phyloP scores from a whole-genome alignment of 2,329 filamentous ascomycete genomes.

The Sphaerulina vaccinii region DNA sequence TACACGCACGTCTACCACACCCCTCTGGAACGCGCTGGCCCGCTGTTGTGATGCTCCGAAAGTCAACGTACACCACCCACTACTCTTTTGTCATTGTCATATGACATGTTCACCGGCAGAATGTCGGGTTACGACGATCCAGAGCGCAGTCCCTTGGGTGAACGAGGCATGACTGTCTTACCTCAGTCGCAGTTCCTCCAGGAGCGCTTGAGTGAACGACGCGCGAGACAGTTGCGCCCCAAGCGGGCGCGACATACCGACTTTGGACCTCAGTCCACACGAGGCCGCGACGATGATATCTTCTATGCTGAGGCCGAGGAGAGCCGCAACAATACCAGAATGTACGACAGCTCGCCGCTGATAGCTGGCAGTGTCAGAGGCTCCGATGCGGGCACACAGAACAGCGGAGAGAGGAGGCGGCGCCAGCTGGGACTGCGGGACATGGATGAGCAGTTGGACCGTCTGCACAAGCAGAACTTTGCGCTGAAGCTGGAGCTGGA shows the following conservation, averaged over 20 bases:
- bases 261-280: slow-evolving; percentile 29
- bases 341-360: slow-evolving; percentile 34
- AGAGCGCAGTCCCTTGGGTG: slow-evolving; percentile 20
- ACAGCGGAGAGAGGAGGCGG: slow-evolving; percentile 25
- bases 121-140: slow-evolving; percentile 20
- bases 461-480: slow-evolving; percentile 72
- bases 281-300: slow-evolving; percentile 38
- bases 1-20: not conserved
- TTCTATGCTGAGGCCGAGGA: slow-evolving; percentile 37
- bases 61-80: not conserved
- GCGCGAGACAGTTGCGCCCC: slow-evolving; percentile 32
- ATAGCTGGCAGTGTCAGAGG: slow-evolving; percentile 18
- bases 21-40: not conserved
- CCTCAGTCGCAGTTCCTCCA: slow-evolving; percentile 38
- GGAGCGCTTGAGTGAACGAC: slow-evolving; percentile 37
- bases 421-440: slow-evolving; percentile 60
- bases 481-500: slow-evolving; percentile 72
- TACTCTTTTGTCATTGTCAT: not conserved
- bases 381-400: slow-evolving; percentile 21
- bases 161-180: slow-evolving; percentile 25
- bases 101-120: slow-evolving; percentile 3
- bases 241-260: slow-evolving; percentile 38
- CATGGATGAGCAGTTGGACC: slow-evolving; percentile 67
- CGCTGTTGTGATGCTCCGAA: slow-evolving; percentile 5
- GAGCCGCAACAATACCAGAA: slow-evolving; percentile 17